Evolutionary conservation across 148 eudicot species (phyloP).

Genomic region (Fagopyrum homotropicum): DNA sequence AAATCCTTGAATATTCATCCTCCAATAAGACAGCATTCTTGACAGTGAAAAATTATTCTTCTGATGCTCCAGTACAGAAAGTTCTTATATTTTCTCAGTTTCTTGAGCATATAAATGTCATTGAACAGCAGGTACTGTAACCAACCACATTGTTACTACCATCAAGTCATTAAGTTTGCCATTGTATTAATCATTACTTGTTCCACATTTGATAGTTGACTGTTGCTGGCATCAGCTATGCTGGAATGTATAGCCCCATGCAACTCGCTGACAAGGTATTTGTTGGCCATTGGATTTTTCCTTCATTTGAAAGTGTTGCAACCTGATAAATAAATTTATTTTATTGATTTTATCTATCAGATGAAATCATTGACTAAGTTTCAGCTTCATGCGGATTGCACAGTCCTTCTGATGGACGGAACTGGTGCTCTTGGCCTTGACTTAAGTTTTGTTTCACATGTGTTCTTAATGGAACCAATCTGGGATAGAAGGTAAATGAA

Average conservation of each 20-base stretch:
- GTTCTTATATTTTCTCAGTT: constrained; percentile 95
- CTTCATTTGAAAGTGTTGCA: background rate
- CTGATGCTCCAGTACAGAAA: constrained; percentile 39
- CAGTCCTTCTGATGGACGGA: constrained; percentile 98
- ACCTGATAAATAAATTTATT: constrained; percentile 4
- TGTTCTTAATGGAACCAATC: constrained; percentile 95
- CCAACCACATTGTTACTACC: background rate
- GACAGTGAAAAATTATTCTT: constrained; percentile 21
- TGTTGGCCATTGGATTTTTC: background rate
- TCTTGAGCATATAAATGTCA: constrained; percentile 91
- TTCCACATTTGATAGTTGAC: constrained; percentile 48
- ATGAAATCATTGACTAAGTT: constrained; percentile 71
- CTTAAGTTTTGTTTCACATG: constrained; percentile 90
- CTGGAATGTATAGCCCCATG: constrained; percentile 83
- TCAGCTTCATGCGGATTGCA: constrained; percentile 68
- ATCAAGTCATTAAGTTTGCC: background rate
- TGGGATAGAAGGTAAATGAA: constrained; percentile 84
- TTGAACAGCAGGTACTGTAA: constrained; percentile 72
- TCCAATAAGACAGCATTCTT: constrained; percentile 16
- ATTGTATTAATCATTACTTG: background rate
- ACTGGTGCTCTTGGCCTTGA: constrained; percentile 96
- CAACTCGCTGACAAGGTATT: constrained; percentile 58
- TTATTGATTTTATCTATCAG: constrained; percentile 31
- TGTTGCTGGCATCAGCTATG: constrained; percentile 63
- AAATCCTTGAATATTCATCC: constrained; percentile 10